Evolutionary conservation across 768 basidiomycete genomes (phyloP).

Genomic region (Auricularia sp.): DNA sequence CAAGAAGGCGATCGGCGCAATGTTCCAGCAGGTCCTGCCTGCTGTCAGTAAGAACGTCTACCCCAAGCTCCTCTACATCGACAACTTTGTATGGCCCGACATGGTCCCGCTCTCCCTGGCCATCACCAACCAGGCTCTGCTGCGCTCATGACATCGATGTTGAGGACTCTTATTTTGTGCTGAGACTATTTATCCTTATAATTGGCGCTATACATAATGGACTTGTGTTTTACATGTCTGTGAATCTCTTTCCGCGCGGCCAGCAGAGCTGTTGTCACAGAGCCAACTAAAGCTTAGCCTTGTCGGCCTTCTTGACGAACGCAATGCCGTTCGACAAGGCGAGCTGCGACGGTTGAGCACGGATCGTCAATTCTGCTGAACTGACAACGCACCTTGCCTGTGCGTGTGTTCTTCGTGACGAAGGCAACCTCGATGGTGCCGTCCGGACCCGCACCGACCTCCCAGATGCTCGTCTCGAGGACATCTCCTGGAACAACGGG

Average conservation of each 20-base stretch:
- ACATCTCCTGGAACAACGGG: slow-evolving; percentile 74
- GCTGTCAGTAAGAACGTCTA: not conserved
- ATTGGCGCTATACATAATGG: no score
- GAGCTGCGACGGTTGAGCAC: slow-evolving; percentile 20
- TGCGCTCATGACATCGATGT: no score
- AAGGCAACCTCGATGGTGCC: slow-evolving; percentile 52
- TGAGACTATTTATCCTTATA: no score
- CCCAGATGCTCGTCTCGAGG: slow-evolving; percentile 72
- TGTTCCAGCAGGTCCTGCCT: not conserved
- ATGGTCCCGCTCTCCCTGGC: not conserved
- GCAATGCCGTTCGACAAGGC: slow-evolving; percentile 55
- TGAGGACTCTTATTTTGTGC: no score
- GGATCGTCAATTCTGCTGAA: no score
- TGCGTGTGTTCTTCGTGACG: slow-evolving; percentile 46
- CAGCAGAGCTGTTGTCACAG: not conserved
- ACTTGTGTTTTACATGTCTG: no score
- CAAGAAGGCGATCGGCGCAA: not conserved
- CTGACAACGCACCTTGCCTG: slow-evolving; percentile 39
- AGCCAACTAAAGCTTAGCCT: slow-evolving; percentile 28
- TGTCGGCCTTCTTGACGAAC: slow-evolving; percentile 43
- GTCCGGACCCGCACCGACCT: slow-evolving; percentile 53
- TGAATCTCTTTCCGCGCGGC: no score
- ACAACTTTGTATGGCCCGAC: not conserved
- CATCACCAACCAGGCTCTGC: not conserved
- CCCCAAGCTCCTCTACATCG: not conserved